Conservation (phyloP, 2,329 filamentous ascomycete genomes). For the Pseudopithomyces maydicus region DNA sequence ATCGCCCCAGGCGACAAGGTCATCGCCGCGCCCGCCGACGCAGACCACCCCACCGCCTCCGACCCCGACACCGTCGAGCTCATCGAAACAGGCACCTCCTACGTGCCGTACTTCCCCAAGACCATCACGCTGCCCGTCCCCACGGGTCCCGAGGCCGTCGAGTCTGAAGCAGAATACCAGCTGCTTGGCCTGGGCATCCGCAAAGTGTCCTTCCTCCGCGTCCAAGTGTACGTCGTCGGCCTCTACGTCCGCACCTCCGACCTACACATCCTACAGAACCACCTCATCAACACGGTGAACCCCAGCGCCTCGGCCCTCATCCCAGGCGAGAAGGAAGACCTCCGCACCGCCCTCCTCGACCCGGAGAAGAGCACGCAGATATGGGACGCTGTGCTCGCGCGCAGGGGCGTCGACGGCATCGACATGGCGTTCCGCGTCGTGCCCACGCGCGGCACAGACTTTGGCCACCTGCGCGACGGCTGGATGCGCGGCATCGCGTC, state of each 20-base stretch:
- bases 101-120: conserved; percentile 79
- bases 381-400: conserved; percentile 72
- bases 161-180: conserved; percentile 70
- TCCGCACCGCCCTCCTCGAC: conserved; percentile 73
- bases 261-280: conserved; percentile 77
- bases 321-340: conserved; percentile 74
- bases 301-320: conserved; percentile 81
- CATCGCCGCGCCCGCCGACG: conserved; percentile 49
- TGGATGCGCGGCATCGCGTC: conserved; percentile 85
- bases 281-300: conserved; percentile 77
- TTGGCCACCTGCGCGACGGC: conserved; percentile 87
- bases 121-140: conserved; percentile 66
- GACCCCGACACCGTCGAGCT: conserved; percentile 68
- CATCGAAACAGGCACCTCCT: conserved; percentile 79
- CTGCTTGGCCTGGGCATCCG: conserved; percentile 86
- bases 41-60: conserved; percentile 35
- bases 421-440: conserved; percentile 81
- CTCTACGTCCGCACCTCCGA: conserved; percentile 87
- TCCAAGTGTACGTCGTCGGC: conserved; percentile 94
- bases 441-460: conserved; percentile 92
- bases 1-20: conserved; percentile 67
- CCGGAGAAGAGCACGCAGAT: conserved; percentile 69
- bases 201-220: conserved; percentile 84
- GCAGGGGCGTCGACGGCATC: conserved; percentile 59
- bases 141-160: conserved; percentile 24